These are phyloP conservation scores for Suhomyces vadensis DNA, from an alignment of 805 yeast species.

Conservation along the genomic window DNA sequence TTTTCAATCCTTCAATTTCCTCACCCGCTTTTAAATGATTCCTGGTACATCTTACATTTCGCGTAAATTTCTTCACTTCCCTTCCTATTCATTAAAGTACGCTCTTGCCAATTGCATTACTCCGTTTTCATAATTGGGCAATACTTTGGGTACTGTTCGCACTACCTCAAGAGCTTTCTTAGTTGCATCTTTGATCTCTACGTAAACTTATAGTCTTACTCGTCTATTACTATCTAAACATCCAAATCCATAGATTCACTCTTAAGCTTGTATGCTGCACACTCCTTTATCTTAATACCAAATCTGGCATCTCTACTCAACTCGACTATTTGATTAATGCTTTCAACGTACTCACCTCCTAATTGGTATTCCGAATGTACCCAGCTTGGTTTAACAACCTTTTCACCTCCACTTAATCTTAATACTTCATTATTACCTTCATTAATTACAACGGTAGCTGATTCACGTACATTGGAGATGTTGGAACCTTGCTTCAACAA, in stretches of 20 bases:
- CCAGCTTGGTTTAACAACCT: constrained; percentile 77
- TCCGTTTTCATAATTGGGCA: too few relatives aligned
- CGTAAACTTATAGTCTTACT: background rate
- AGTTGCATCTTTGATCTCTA: background rate
- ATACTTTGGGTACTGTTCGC: too few relatives aligned
- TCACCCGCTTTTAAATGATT: too few relatives aligned
- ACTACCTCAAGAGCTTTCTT: background rate
- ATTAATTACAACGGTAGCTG: constrained; percentile 67
- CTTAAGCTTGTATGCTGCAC: constrained; percentile 50
- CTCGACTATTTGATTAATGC: constrained; percentile 55
- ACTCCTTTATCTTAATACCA: constrained; percentile 65
- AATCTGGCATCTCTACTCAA: constrained; percentile 67
- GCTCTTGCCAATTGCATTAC: too few relatives aligned
- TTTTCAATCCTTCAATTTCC: too few relatives aligned
- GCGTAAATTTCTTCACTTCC: too few relatives aligned
- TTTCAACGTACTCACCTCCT: constrained; percentile 44
- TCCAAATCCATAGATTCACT: constrained; percentile 20
- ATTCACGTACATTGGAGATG: constrained; percentile 62
- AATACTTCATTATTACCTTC: constrained; percentile 56
- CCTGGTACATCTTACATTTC: too few relatives aligned
- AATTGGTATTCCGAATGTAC: constrained; percentile 77
- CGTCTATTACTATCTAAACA: constrained; percentile 7
- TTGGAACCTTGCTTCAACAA: constrained; percentile 50
- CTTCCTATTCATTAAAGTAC: too few relatives aligned
- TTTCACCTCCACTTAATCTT: constrained; percentile 78